A percentile compares a stretch with the other conserved stretches of the same genome.
These are phyloP conservation scores for Fusarium sp. DNA, from an alignment of 2,329 filamentous ascomycete species.

Conservation along the genomic window DNA sequence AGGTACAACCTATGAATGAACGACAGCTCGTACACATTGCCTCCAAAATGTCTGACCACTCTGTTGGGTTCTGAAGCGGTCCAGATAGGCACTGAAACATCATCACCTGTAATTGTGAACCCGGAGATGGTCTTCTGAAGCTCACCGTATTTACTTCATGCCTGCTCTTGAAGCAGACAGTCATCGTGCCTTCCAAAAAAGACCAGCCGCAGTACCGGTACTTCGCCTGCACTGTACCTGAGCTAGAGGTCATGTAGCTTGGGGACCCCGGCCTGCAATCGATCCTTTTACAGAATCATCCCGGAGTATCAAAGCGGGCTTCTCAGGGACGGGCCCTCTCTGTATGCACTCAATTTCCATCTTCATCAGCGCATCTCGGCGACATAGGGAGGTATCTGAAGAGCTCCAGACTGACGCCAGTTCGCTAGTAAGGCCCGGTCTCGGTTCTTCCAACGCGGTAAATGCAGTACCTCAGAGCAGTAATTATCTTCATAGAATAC, in stretches of 20 bases:
- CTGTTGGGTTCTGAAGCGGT: not conserved
- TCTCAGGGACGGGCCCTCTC: constrained; percentile 27
- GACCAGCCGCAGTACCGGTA: not conserved
- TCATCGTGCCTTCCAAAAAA: not conserved
- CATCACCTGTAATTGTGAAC: not conserved
- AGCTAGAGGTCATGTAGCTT: constrained; percentile 10
- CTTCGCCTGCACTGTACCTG: constrained; percentile 29
- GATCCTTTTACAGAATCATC: constrained; percentile 18
- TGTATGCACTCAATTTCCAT: constrained; percentile 31
- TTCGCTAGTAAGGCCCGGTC: constrained; percentile 4
- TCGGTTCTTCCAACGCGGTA: constrained; percentile 2
- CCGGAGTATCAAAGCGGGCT: constrained; percentile 34
- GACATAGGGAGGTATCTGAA: constrained; percentile 12
- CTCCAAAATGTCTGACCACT: constrained; percentile 2
- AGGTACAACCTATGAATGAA: not conserved
- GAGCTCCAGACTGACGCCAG: constrained; percentile 8
- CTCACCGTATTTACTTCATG: not conserved
- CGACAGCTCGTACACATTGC: not conserved
- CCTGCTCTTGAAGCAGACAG: not conserved
- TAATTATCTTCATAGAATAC: not conserved
- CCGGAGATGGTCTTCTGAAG: not conserved
- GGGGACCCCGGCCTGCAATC: constrained; percentile 14
- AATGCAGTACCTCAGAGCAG: not conserved
- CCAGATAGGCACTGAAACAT: not conserved
- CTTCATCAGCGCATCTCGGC: constrained; percentile 14